Base-by-base conservation (phyloP, 345 rosid species). In the Citrus cavaleriei region DNA sequence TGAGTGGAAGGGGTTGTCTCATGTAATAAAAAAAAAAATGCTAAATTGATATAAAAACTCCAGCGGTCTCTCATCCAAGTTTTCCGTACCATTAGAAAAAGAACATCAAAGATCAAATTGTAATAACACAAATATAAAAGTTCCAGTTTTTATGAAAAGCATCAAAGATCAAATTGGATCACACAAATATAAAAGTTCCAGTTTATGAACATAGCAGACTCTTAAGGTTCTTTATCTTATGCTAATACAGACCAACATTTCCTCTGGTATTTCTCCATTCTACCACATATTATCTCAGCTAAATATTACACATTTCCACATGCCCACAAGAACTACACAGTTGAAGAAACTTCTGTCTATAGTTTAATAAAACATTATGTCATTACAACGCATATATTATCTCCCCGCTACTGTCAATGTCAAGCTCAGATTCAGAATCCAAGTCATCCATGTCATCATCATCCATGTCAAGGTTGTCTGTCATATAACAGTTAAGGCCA, bases 381-480 rank as follows among this genome's bases (percentile, higher is more conserved):
- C 25, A 24, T 85, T 86, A 90, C 77, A 91, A 77, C 16, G 98
- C 98, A 74, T 94, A 93, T 59, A 94, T 87, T 76, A 96, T 91
- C 87, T 96, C 97, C 69, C 98, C 98, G 3, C 99, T 94, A 83
- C 98, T 96, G 81, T 96, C 97, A 58, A 93, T 79, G 74, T 94
- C 99, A 32, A 92, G 92, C 58, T 96, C 99, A 4, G 92, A 88
- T 66, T 94, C 98, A 63, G 90, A 90, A 78, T 94, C 99, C 12
- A 90, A 71, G 81, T 93, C 98, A 9, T 96, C 97, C 98, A 93
- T 89, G 81, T 91, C 95, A 35, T 91, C 95, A 40, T 91, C 95
- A 37, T 94, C 99, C 78, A 89, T 86, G 81, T 93, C 97, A 63
- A 91, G 82, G 83, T 83, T 86, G 51, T 91, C 97, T 0, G 83